Evolutionary conservation across 75 land plant species (phyloP).

Genomic region (Adiantum capillusveneris): DNA sequence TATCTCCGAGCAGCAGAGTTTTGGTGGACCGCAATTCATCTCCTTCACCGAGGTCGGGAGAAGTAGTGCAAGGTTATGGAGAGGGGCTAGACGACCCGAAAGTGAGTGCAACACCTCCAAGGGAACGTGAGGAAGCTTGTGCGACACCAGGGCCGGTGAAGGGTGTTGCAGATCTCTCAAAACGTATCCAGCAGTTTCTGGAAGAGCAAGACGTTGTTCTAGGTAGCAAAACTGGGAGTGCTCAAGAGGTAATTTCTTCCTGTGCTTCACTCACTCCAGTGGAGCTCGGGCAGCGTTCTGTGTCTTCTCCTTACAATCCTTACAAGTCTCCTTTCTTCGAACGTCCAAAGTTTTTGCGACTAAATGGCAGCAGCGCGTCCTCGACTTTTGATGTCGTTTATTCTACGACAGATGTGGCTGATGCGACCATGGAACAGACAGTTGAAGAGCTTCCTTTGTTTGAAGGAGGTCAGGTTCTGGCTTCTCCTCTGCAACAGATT

Average conservation of each 20-base stretch:
- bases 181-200: neutral
- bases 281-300: neutral
- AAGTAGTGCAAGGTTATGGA: neutral
- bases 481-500: neutral
- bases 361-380: neutral
- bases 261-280: neutral
- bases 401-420: too few relatives aligned
- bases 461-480: neutral
- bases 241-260: neutral
- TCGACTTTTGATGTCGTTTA: too few relatives aligned
- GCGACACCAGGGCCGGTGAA: neutral
- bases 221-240: neutral
- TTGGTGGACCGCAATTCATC: neutral
- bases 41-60: neutral
- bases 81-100: neutral
- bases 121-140: neutral
- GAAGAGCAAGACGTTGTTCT: neutral
- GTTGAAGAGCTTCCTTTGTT: neutral
- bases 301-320: neutral
- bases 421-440: neutral
- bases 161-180: slow-evolving; percentile 1
- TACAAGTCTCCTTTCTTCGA: slow-evolving; percentile 1
- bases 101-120: neutral
- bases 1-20: neutral
- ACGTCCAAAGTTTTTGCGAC: neutral